A percentile compares a stretch with the other conserved stretches of the same genome.
phyloP scores from a whole-genome alignment of 345 rosid species.

The Chamaenerion angustifolium region DNA sequence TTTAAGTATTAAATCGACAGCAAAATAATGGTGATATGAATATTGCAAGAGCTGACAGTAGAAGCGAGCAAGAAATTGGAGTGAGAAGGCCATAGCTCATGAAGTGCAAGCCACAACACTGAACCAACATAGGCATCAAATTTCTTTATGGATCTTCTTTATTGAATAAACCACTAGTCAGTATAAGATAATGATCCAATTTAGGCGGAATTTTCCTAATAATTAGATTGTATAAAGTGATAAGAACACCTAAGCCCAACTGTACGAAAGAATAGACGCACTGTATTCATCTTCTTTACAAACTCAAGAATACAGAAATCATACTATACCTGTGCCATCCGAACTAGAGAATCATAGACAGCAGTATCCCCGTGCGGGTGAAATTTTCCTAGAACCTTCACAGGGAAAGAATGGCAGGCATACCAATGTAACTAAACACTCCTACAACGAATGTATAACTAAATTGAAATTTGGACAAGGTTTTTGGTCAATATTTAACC shows the following conservation, averaged over 20 bases:
- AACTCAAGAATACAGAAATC: background rate
- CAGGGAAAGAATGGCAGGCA: background rate
- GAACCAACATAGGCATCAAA: too few relatives aligned
- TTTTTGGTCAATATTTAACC: conserved; percentile 22
- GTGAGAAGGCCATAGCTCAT: too few relatives aligned
- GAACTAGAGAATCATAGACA: conserved; percentile 81
- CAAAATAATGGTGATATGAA: too few relatives aligned
- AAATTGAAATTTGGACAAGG: background rate
- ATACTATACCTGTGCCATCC: conserved; percentile 86
- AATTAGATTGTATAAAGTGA: too few relatives aligned
- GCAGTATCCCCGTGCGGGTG: conserved; percentile 97
- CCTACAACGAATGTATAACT: background rate
- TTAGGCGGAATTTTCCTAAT: background rate
- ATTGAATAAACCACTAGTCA: background rate
- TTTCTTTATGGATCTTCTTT: too few relatives aligned
- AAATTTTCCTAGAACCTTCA: conserved; percentile 85
- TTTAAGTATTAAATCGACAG: too few relatives aligned
- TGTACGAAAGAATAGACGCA: too few relatives aligned
- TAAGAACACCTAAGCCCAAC: too few relatives aligned
- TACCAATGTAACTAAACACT: background rate
- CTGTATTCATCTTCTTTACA: background rate
- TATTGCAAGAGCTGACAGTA: too few relatives aligned
- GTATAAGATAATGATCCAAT: background rate
- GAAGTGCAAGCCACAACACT: too few relatives aligned
- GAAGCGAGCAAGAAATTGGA: too few relatives aligned